Evolutionary conservation across 2,329 filamentous ascomycete genomes (phyloP).

Genomic region (Ophiostoma ulmi): DNA sequence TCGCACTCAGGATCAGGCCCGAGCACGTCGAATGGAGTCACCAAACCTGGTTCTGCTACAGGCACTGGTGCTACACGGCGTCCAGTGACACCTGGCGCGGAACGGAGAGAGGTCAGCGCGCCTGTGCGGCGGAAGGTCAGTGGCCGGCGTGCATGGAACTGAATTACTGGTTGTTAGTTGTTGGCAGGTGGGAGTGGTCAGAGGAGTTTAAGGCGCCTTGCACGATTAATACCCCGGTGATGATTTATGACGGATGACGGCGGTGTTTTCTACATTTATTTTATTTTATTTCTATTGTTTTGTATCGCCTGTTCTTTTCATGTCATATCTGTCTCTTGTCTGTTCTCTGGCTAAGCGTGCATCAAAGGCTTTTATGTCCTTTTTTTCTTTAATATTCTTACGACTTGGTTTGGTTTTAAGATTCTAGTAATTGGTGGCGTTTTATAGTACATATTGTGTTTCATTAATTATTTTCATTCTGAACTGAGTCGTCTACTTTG

Average conservation of each 20-base stretch:
- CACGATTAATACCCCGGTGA: slow-evolving; percentile 11
- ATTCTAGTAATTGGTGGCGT: not conserved
- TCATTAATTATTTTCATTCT: not conserved
- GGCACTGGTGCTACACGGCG: slow-evolving; percentile 18
- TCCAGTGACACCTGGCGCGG: slow-evolving; percentile 26
- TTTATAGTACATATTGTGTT: not conserved
- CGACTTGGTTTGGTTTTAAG: not conserved
- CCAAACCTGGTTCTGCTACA: slow-evolving; percentile 6
- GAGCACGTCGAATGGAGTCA: not conserved
- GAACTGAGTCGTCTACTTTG: too few relatives aligned
- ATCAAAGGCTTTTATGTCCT: not conserved
- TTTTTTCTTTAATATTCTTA: not conserved
- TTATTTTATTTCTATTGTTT: not conserved
- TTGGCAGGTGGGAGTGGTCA: not conserved
- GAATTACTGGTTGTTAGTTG: not conserved
- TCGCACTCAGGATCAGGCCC: slow-evolving; percentile 5
- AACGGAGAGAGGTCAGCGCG: slow-evolving; percentile 27
- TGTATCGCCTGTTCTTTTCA: not conserved
- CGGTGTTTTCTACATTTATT: not conserved
- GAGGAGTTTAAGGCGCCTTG: not conserved
- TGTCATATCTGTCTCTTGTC: not conserved
- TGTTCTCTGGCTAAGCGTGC: slow-evolving; percentile 4
- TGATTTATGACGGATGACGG: slow-evolving; percentile 12
- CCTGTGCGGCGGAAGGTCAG: slow-evolving; percentile 24
- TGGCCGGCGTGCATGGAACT: slow-evolving; percentile 21